phyloP scores from a whole-genome alignment of 441 rosid genomes.

The Gossypium gossypioides region DNA sequence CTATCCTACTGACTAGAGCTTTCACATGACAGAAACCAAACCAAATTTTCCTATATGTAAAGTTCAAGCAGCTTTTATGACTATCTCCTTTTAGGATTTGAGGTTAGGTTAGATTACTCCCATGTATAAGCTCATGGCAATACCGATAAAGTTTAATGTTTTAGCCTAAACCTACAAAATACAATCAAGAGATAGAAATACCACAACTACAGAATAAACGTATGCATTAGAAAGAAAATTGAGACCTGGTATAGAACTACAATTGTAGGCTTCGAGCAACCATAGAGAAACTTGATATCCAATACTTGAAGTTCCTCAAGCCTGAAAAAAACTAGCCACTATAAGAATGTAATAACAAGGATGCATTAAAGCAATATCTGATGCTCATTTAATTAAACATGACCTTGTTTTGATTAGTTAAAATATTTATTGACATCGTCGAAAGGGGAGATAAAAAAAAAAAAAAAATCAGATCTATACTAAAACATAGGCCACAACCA shows the following conservation, averaged over 20 bases:
- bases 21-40: neutral
- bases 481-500: neutral
- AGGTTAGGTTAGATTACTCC: neutral
- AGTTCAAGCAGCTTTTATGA: neutral
- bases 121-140: neutral
- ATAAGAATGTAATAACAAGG: conserved; percentile 4
- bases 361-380: neutral
- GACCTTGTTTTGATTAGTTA: neutral
- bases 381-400: neutral
- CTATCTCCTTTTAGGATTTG: neutral
- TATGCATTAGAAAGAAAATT: conserved; percentile 11
- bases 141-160: neutral
- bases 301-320: conserved; percentile 93
- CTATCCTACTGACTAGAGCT: neutral
- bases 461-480: neutral
- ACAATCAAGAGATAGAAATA: neutral
- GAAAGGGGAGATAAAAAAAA: neutral
- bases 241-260: conserved; percentile 74
- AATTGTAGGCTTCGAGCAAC: conserved; percentile 84
- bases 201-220: neutral
- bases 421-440: neutral
- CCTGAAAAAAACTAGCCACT: conserved; percentile 37
- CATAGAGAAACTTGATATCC: conserved; percentile 87
- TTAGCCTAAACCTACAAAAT: neutral
- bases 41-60: neutral